phyloP scores from a whole-genome alignment of 1,139 yeast species.

The Yamadazyma jaroonii region DNA sequence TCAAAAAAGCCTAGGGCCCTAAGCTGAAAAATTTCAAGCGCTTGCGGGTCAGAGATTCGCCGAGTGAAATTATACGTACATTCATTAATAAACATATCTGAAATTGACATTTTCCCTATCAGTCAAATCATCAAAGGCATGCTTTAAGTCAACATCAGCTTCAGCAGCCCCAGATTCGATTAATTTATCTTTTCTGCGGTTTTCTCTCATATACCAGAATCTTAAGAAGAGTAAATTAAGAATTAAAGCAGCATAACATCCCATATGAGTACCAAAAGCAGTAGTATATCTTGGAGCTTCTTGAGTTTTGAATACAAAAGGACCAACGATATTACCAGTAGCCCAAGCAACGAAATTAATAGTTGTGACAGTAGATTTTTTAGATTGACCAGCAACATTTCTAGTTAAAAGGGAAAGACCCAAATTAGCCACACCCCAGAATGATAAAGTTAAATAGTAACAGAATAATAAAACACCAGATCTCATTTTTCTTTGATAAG shows the following conservation, averaged over 20 bases:
- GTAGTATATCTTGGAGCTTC: constrained; percentile 26
- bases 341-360: constrained; percentile 29
- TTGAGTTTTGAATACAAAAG: constrained; percentile 25
- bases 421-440: constrained; percentile 26
- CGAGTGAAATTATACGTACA: constrained; percentile 1
- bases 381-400: constrained; percentile 29
- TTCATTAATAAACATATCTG: constrained; percentile 25
- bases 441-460: constrained; percentile 30
- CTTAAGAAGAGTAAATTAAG: constrained; percentile 21
- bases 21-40: no score
- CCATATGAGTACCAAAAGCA: constrained; percentile 29
- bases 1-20: no score
- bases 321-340: constrained; percentile 28
- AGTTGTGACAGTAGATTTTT: constrained; percentile 24
- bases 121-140: constrained; percentile 34
- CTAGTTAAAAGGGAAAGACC: constrained; percentile 27
- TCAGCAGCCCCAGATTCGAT: constrained; percentile 13
- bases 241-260: constrained; percentile 27
- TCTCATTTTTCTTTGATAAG: constrained; percentile 16
- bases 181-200: constrained; percentile 16
- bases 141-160: constrained; percentile 16
- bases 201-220: constrained; percentile 22
- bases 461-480: constrained; percentile 20
- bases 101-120: constrained; percentile 35
- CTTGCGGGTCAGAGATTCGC: no score